Conservation (phyloP, 2,329 filamentous ascomycete species). For the Penicillium psychrosexuale region DNA sequence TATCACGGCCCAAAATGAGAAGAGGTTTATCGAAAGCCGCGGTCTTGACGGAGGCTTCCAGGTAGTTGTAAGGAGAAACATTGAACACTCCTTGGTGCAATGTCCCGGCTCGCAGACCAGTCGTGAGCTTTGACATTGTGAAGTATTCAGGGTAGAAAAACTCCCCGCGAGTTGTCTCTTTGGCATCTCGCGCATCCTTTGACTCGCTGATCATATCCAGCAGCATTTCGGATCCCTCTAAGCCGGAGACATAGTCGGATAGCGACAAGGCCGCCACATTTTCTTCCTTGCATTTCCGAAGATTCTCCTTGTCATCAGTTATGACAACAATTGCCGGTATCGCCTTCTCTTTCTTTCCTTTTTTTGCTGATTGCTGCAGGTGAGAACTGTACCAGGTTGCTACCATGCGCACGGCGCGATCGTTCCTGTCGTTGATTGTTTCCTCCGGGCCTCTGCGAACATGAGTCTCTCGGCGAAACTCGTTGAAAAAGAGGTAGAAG, state of each 20-base stretch:
- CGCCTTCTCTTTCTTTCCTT: slow-evolving; percentile 51
- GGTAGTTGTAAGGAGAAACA: slow-evolving; percentile 95
- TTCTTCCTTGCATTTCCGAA: slow-evolving; percentile 76
- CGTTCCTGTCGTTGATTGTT: slow-evolving; percentile 93
- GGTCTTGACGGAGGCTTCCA: slow-evolving; percentile 88
- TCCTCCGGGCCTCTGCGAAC: slow-evolving; percentile 71
- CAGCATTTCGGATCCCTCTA: slow-evolving; percentile 79
- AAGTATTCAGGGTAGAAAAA: slow-evolving; percentile 88
- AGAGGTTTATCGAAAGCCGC: slow-evolving; percentile 86
- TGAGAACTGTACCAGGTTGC: slow-evolving; percentile 90
- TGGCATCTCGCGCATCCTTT: slow-evolving; percentile 63
- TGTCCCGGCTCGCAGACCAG: slow-evolving; percentile 80
- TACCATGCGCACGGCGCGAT: slow-evolving; percentile 80
- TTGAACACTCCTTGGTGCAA: slow-evolving; percentile 95
- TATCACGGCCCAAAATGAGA: slow-evolving; percentile 85
- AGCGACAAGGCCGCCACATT: slow-evolving; percentile 65
- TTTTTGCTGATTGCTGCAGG: slow-evolving; percentile 60
- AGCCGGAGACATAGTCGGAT: slow-evolving; percentile 73
- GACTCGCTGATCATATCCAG: slow-evolving; percentile 90
- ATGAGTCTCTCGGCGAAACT: slow-evolving; percentile 91
- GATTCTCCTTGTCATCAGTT: slow-evolving; percentile 85
- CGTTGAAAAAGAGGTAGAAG: slow-evolving; percentile 99
- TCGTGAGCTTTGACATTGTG: slow-evolving; percentile 88
- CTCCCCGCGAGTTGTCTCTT: slow-evolving; percentile 61
- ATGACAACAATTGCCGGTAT: slow-evolving; percentile 84